Evolutionary conservation across 176 grass and related monocot species (phyloP), one percentile per base, ranked within the genome.

Genomic region (Oryza longistaminata): DNA sequence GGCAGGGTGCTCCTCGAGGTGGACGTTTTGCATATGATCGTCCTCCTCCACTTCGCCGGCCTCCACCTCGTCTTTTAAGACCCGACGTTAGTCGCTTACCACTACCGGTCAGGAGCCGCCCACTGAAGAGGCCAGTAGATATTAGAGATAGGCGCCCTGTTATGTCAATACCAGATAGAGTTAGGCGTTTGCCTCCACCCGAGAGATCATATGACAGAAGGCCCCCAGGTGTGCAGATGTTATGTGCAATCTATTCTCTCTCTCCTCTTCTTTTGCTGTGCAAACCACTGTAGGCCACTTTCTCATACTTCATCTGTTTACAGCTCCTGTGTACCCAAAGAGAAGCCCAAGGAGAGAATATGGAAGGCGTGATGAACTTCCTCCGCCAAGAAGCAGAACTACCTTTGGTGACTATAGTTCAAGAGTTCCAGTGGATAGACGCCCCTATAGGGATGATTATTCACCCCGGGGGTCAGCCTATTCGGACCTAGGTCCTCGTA

Each of bases 271-370:
- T 76, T 8, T 44, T 76, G 3, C 26, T 58, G 40, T 70, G 17
- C 21, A 50, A 73, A 70, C 44, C 13, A 46, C 44, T 48, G 50
- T 77, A 10, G 60, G 4, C 80, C 67, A 83, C 31, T 40, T 74
- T 25, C 17, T 74, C 13, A 46, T 22, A 17, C 17, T 60, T 80
- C 21, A 52, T 66, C 69, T 88, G 43, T 84, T 3, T 52, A 50
- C 73, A 92, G 93, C 82, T 82, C 82, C 75, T 84, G 76, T 92
- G 84, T 95, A 95, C 42, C 88, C 90, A 68, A 92, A 92, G 83
- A 89, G 83, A 68, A 95, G 90, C 76, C 75, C 90, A 70, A 92
- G 88, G 83, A 95, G 88, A 76, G 90, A 92, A 39, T 92, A 95
- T 60, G 86, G 40, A 64, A 88, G 90, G 68, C 93, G 73, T 46